phyloP scores from a whole-genome alignment of 352 stramenopile species.

The Globisporangium middletonii region DNA sequence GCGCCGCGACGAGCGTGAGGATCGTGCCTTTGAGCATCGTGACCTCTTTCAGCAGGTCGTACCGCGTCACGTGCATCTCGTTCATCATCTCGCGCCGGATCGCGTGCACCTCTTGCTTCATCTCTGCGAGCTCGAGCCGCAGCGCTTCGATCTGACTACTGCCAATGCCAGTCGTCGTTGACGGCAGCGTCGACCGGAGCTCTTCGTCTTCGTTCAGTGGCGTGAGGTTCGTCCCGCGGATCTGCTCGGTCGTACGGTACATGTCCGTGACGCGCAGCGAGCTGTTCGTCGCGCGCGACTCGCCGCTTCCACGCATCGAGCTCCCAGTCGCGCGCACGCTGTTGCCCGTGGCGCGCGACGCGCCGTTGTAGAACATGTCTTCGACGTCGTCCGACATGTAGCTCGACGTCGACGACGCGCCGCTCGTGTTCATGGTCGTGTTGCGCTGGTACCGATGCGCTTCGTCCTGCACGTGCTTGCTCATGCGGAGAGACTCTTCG shows the following conservation, averaged over 20 bases:
- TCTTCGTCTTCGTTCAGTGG: slow-evolving; percentile 56
- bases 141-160: slow-evolving; percentile 27
- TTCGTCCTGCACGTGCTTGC: slow-evolving; percentile 32
- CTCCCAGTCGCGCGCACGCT: slow-evolving; percentile 9
- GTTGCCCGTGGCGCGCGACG: not conserved
- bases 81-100: slow-evolving; percentile 82
- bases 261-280: slow-evolving; percentile 25
- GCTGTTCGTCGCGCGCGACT: slow-evolving; percentile 13
- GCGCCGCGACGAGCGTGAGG: slow-evolving; percentile 39
- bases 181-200: slow-evolving; percentile 10
- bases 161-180: not conserved
- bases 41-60: slow-evolving; percentile 84
- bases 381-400: slow-evolving; percentile 67
- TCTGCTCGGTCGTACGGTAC: slow-evolving; percentile 59
- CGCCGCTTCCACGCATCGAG: slow-evolving; percentile 5
- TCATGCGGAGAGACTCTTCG: slow-evolving; percentile 40
- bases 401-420: slow-evolving; percentile 13
- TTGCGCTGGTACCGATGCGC: slow-evolving; percentile 27
- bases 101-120: slow-evolving; percentile 59
- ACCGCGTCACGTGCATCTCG: slow-evolving; percentile 74
- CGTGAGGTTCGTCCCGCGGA: slow-evolving; percentile 42
- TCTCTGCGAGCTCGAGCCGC: slow-evolving; percentile 42
- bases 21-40: slow-evolving; percentile 77
- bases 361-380: slow-evolving; percentile 51
- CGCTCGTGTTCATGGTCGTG: slow-evolving; percentile 22